Conservation (phyloP, 2,329 filamentous ascomycete genomes). For the Furcasterigmium furcatum region DNA sequence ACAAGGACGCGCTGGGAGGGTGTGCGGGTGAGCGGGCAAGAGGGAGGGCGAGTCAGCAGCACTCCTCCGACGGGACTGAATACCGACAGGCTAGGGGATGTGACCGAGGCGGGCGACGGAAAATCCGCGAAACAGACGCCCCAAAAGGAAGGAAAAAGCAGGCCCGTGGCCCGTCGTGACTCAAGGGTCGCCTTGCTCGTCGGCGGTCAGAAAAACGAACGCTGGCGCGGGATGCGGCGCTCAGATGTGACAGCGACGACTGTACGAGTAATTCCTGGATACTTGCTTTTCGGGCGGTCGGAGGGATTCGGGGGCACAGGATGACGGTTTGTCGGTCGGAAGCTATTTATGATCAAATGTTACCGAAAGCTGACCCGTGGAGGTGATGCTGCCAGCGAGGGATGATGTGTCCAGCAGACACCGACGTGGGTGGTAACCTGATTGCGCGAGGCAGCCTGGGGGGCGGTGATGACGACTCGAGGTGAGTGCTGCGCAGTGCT, state of each 20-base stretch:
- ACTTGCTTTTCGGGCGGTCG: neutral
- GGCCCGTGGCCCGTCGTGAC: neutral
- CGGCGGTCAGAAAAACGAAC: neutral
- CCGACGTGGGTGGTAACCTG: neutral
- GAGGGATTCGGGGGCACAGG: too few relatives aligned
- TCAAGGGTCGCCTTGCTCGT: neutral
- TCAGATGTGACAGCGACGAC: too few relatives aligned
- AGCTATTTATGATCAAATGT: neutral
- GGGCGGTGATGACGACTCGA: too few relatives aligned
- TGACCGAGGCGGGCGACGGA: neutral
- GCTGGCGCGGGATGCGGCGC: neutral
- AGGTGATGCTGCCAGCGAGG: neutral
- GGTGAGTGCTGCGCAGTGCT: too few relatives aligned
- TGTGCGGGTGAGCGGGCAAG: neutral
- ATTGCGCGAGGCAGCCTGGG: neutral
- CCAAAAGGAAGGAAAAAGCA: neutral
- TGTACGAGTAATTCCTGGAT: too few relatives aligned
- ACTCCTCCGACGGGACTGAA: neutral
- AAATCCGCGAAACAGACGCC: neutral
- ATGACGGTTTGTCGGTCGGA: neutral
- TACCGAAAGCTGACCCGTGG: neutral
- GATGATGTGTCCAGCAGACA: constrained; percentile 1
- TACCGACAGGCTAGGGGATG: neutral
- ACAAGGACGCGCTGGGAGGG: neutral
- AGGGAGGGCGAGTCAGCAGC: neutral